Base-by-base conservation (phyloP, 2,329 filamentous ascomycete genomes). In the Fusarium staphyleae region DNA sequence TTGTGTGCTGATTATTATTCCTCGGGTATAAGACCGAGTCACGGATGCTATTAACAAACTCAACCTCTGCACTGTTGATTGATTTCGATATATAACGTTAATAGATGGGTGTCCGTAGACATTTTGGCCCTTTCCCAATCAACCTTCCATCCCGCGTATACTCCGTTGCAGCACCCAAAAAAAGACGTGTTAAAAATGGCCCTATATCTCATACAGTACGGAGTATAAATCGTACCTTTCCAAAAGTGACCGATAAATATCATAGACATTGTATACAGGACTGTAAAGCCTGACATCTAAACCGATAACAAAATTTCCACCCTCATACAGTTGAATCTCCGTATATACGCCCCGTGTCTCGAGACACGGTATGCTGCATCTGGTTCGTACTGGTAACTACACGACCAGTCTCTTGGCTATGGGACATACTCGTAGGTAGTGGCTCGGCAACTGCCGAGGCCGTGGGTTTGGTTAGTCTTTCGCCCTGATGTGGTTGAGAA, bases 251-350 rank as follows among this genome's bases (percentile, higher is more conserved):
- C 5, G 33, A 32, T 19, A 36, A 42, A 32, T 19, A 36, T 39
- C 10, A 28, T 16, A 39, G 6, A 5, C 28, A 26, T 40, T 33
- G 35, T 36, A 48, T 16, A 55, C 33, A 37, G 43, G 28, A 37
- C 41, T 45, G 22, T 22, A 39, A 39, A 35, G 29, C 40, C 30
- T 32, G 8, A 24, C 7, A 7, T 24, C 48, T 16, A 46, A 48
- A 34, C 29, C 29, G 33, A 32, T 52, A 57, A 37, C 24, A 32
- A 28, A 57, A 32, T 16, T 39, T 32, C 48, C 37, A 36, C 34
- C 29, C 37, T 34, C 37, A 41, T 44, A 15, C 9, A 28, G 33
- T 26, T 47, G 11, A 19, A 15, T 29, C 24, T 30, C 22, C 28
- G 33, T 26, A 22, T 22, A 19, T 10, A 46, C 29, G 22, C 22